Evolutionary conservation across 345 rosid species (phyloP), one percentile per base, ranked within the genome.

Genomic region (Eucalyptus marginata): DNA sequence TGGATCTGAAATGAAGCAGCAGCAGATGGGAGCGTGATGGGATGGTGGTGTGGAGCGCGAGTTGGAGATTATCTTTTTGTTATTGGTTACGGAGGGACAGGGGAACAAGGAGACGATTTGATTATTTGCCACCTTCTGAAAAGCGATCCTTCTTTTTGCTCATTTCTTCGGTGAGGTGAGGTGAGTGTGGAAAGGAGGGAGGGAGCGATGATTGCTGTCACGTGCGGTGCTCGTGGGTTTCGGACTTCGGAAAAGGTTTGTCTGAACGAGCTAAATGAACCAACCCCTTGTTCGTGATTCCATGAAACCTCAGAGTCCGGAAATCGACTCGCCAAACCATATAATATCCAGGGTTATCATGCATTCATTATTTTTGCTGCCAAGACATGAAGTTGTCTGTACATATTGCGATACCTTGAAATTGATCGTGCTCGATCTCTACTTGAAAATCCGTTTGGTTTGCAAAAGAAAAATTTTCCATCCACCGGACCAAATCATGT

Each of bases 401-500:
- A 76, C 8, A 11, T 20, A 12, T 20, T 11, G 3, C 6, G 83
- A 76, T 20, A 20, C 13, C 13, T 40, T 5, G 1, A 17, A 76
- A 40, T 10, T 11, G 8, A 40, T 40, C 8, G 0, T 1, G 13
- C 24, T 33, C 25, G 6, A 25, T 18, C 12, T 31, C 79, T 8
- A 4, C 79, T 68, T 68, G 0, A 4, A 17, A 33, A 16, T 33
- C 2, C 2, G 0, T 68, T 76, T 2, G 27, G 1, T 76, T 36
- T 3, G 81, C 12, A 11, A 71, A 71, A 33, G 43, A 33, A 68
- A 16, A 68, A 31, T 1, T 17, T 71, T 33, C 7, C 44, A 18
- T 71, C 13, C 6, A 68, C 6, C 13, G 2, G 3, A 33, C 13
- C 43, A 33, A 18, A 71, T 8, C 4, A 33, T 33, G 44, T 18